phyloP scores from a whole-genome alignment of 1,284 basidiomycete genomes.

The Bjerkandera adusta region DNA sequence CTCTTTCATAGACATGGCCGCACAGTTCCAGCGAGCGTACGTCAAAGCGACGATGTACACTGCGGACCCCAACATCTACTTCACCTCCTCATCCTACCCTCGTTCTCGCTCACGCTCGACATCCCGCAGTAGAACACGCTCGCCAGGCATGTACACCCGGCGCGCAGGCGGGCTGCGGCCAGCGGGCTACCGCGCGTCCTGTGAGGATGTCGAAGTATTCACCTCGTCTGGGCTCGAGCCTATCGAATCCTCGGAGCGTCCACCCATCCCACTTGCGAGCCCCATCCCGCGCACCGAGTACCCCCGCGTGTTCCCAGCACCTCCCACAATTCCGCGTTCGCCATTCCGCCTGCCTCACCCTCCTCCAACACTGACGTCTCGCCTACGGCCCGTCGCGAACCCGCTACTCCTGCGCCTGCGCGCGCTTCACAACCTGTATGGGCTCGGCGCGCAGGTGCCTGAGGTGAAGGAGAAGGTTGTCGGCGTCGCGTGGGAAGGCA shows the following conservation, averaged over 20 bases:
- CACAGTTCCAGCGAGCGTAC: constrained; percentile 56
- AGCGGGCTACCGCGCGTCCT: constrained; percentile 44
- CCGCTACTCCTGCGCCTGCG: constrained; percentile 54
- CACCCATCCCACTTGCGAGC: constrained; percentile 13
- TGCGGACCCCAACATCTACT: constrained; percentile 29
- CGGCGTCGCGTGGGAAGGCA: constrained; percentile 56
- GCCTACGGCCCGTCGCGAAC: constrained; percentile 54
- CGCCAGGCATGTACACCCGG: constrained; percentile 13
- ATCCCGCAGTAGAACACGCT: constrained; percentile 14
- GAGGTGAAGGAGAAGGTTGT: constrained; percentile 47
- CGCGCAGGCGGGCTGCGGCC: constrained; percentile 27
- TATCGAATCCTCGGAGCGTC: constrained; percentile 1
- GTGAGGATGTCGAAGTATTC: constrained; percentile 37
- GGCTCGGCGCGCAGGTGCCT: constrained; percentile 32
- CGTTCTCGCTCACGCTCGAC: constrained; percentile 21
- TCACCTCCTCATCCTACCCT: constrained; percentile 18
- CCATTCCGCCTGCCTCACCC: constrained; percentile 23
- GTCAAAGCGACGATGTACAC: constrained; percentile 50
- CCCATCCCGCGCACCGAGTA: constrained; percentile 12
- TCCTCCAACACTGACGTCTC: constrained; percentile 17
- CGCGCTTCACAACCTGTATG: constrained; percentile 53
- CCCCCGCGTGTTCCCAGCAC: constrained; percentile 26
- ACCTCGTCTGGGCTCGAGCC: constrained; percentile 17
- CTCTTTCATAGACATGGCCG: constrained; percentile 49
- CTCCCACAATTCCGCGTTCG: constrained; percentile 26